A percentile compares a stretch with the other conserved stretches of the same genome.
Conservation (phyloP, 1,284 basidiomycete species). For the Rhodotorula mucilaginosa region DNA sequence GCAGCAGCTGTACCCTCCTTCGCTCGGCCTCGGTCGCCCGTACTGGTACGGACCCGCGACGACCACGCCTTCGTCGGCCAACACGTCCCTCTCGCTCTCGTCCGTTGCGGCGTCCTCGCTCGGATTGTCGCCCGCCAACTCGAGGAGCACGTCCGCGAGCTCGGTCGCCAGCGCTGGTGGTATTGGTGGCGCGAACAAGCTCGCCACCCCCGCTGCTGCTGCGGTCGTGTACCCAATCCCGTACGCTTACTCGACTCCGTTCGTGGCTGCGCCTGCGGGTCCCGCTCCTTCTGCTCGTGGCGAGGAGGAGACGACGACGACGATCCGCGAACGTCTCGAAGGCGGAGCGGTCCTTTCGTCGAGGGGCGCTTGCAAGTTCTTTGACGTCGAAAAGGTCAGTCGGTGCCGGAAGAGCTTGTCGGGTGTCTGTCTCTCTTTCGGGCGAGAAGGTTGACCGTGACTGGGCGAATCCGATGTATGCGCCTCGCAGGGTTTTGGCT, state of each 20-base stretch:
- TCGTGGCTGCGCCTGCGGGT: too few species aligned
- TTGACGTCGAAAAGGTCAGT: slow-evolving; percentile 6
- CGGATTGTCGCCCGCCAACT: neutral
- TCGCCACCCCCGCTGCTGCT: neutral
- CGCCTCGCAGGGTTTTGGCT: slow-evolving; percentile 15
- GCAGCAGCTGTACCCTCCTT: neutral
- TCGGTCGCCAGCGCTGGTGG: neutral
- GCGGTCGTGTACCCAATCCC: neutral
- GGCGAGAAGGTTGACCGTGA: neutral
- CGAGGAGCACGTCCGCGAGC: neutral
- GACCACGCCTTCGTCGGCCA: neutral
- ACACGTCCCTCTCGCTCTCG: neutral
- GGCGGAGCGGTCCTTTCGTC: neutral
- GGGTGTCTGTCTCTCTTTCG: too few species aligned
- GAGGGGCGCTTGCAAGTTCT: slow-evolving; percentile 4
- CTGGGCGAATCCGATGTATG: neutral
- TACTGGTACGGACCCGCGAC: neutral
- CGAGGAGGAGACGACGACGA: neutral
- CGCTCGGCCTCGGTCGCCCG: neutral
- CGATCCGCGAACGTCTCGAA: slow-evolving; percentile 2
- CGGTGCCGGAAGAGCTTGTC: neutral
- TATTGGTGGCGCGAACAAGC: too few species aligned
- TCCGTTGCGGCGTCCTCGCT: neutral
- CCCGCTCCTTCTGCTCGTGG: neutral
- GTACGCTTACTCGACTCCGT: neutral